These are phyloP conservation scores for Bipolaris zeicola DNA, from an alignment of 2,329 filamentous ascomycete genomes.

Conservation along the genomic window DNA sequence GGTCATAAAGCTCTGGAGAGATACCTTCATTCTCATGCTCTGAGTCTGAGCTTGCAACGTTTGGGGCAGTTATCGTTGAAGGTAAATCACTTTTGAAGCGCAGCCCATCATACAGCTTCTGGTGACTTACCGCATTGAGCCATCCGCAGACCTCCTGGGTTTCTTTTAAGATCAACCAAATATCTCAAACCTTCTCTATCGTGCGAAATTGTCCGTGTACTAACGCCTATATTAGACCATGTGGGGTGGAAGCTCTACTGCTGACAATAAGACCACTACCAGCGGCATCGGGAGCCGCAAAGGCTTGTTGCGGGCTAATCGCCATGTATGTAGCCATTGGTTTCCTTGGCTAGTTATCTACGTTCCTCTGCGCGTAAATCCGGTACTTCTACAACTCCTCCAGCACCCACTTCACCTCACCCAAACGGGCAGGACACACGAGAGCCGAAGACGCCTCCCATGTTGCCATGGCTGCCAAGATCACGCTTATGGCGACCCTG, in stretches of 20 bases:
- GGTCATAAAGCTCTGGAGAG: no score
- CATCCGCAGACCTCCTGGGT: no score
- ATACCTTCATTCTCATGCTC: no score
- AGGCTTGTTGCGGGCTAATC: background rate
- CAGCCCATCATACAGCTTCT: no score
- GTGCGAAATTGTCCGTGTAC: no score
- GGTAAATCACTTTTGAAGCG: no score
- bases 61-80: no score
- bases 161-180: no score
- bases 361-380: background rate
- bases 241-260: background rate
- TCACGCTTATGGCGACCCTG: slow-evolving; percentile 10
- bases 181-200: no score
- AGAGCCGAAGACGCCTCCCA: slow-evolving; percentile 5
- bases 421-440: background rate
- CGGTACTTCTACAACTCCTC: slow-evolving; percentile 2
- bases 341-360: background rate
- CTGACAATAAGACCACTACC: background rate
- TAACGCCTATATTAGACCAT: no score
- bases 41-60: no score
- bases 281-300: background rate
- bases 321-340: background rate
- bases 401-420: background rate
- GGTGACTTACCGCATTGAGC: no score
- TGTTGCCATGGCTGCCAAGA: slow-evolving; percentile 21